Conservation (phyloP, 106 monocot genomes). For the Chionographis japonica region DNA sequence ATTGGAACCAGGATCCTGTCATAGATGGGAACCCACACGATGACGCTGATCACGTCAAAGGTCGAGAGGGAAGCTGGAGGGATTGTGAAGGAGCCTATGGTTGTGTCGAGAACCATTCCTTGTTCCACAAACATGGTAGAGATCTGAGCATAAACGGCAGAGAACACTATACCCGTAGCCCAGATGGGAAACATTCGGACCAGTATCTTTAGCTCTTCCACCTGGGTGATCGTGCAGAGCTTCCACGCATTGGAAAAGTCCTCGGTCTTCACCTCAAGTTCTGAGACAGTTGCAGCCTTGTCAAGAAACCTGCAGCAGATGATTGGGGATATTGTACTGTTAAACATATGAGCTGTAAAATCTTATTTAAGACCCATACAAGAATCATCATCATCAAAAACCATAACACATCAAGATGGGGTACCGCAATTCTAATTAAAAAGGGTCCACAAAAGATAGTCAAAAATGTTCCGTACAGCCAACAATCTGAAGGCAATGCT, state of each 20-base stretch:
- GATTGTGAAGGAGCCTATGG: slow-evolving; percentile 15
- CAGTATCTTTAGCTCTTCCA: slow-evolving; percentile 23
- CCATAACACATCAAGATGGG: too few relatives aligned
- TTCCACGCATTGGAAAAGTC: slow-evolving; percentile 14
- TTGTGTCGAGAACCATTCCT: slow-evolving; percentile 23
- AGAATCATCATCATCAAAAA: too few relatives aligned
- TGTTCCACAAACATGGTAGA: slow-evolving; percentile 21
- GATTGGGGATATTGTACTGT: too few relatives aligned
- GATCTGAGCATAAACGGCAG: slow-evolving; percentile 13
- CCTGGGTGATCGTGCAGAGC: slow-evolving; percentile 23
- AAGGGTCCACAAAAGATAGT: too few relatives aligned
- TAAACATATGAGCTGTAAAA: too few relatives aligned
- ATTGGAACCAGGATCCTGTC: slow-evolving; percentile 13
- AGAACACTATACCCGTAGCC: slow-evolving; percentile 8
- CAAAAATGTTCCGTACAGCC: too few relatives aligned
- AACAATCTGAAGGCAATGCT: too few relatives aligned
- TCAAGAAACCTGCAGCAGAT: slow-evolving; percentile 15
- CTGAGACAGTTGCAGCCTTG: slow-evolving; percentile 22
- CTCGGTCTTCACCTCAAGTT: slow-evolving; percentile 9
- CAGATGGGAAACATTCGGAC: slow-evolving; percentile 24
- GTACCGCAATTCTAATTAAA: too few relatives aligned
- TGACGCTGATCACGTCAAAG: slow-evolving; percentile 11
- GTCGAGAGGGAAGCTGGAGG: slow-evolving; percentile 19
- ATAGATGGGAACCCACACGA: slow-evolving; percentile 17
- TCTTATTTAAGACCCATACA: too few relatives aligned